Base-by-base conservation (phyloP, 2,329 filamentous ascomycete genomes). In the Alternaria consortialis region DNA sequence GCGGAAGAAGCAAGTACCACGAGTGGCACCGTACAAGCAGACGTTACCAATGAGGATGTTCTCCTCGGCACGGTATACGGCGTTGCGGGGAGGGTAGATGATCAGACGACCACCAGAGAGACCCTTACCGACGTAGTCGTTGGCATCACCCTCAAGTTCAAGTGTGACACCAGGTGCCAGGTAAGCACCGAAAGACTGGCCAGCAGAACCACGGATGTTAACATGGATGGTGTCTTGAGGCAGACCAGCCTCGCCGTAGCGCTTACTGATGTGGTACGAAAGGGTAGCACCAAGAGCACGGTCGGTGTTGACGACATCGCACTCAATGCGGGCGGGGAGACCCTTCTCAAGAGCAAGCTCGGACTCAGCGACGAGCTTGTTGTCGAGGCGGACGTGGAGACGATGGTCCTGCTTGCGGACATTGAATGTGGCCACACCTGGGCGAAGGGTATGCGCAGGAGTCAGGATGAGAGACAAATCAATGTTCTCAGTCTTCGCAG, bases 401-500 rank as follows among this genome's bases (percentile, higher is more conserved):
- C 91, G 90, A 81, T 98, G 94, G 72, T 98, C 94, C 81, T 98
- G 94, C 86, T 97, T 97, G 80, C 94, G 91, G 60, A 97, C 94
- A 74, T 97, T 97, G 87, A 97, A 97, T 11, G 94, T 97, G 39
- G 94, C 94, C 58, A 97, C 94, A 64, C 93, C 94, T 54, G 94
- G 94, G 63, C 94, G 91, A 53, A 97, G 91, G 70, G 94, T 95
- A 82, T 98, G 94, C n/a, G 94, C 94, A 4, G 94, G 94, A 0
- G 94, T 97, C 53, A 98, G 84, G 73, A 98, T 95, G 57, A 97
- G 88, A 42, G 93, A 97, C 62, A 97, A 83, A 72, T 97, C 94
- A 70, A 97, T 93, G 80, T 97, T 97, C 80, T 91, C 87, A 36
- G 94, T 97, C 87, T 97, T 97, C 58, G 88, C 86, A 34, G 90